Base-by-base conservation (phyloP, 2,329 filamentous ascomycete species). In the Epichloe aotearoae region DNA sequence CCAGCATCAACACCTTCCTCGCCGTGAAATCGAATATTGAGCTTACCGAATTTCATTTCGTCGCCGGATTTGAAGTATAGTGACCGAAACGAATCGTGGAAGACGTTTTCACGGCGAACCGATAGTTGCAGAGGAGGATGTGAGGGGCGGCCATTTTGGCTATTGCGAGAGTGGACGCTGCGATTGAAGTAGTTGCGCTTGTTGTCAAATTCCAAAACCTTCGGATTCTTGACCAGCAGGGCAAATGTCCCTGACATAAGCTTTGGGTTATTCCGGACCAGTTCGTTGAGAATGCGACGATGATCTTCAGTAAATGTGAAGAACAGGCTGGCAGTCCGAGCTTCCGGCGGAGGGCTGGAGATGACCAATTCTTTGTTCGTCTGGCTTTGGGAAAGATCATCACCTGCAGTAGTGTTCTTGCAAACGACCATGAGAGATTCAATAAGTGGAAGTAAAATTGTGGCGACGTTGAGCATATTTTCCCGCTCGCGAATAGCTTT, bases 181-280 rank as follows among this genome's bases (percentile, higher is more conserved):
- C 93, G 86, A 64, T 83, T 96, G 75, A 98, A 98, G 76, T 94
- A 98, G 70, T 95, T 97, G 61, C 93, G 89, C 74, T 98, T 98
- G 73, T 98, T 98, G 71, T 98, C 93, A 62, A 98, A 98, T 64
- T 98, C 93, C 12, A 98, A 75, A 3, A 98, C 94, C 75, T 97
- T 98, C 26, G 93, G 94, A 63, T 98, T 98, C 74, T 95, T 96
- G 55, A 97, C 93, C 46, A 98, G 72, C 15, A 98, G 76, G 11
- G 91, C 90, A 69, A 98, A 96, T 3, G 91, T 96, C 49, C 93
- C 93, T 53, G 91, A 96, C 94, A 98, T 98, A 56, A 98, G 80
- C 67, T 95, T 95, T 33, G 94, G 93, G 58, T 95, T 97, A 63
- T 95, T 88, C 56, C 94, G 85, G 50, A 98, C 93, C 56, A 98